Percentiles rank a stretch among this genome's conserved stretches.
These are phyloP conservation scores for Rhododendron ovatum DNA, from an alignment of 148 eudicot species.

Conservation along the genomic window DNA sequence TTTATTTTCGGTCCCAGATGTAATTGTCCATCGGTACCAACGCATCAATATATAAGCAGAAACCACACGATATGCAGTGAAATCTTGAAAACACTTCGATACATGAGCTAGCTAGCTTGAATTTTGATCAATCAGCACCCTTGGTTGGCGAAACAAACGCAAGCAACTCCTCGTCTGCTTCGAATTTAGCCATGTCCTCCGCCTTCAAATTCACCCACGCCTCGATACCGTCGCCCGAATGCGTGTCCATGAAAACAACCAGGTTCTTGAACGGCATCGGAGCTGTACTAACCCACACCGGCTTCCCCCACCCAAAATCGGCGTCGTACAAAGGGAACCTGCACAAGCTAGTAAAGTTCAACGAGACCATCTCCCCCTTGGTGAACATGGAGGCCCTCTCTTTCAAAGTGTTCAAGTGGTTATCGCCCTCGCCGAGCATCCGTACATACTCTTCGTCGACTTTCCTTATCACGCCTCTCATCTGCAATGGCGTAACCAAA, in stretches of 20 bases:
- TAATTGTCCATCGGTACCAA: too few relatives aligned
- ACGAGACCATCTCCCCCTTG: conserved; percentile 12
- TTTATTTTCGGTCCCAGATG: too few relatives aligned
- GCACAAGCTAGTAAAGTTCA: conserved; percentile 22
- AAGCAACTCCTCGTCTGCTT: conserved; percentile 9
- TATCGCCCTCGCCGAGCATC: conserved; percentile 8
- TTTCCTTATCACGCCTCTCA: neutral
- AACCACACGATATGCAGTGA: neutral
- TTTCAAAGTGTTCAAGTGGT: conserved; percentile 10
- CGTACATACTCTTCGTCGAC: neutral
- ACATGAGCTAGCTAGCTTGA: neutral
- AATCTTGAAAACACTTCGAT: neutral
- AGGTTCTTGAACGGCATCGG: conserved; percentile 3
- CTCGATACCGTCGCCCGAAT: neutral
- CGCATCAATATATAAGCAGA: neutral
- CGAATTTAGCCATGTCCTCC: conserved; percentile 7
- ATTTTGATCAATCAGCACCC: neutral
- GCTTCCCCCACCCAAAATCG: conserved; percentile 39
- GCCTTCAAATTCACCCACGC: neutral
- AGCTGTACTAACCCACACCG: conserved; percentile 11
- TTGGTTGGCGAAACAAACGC: neutral
- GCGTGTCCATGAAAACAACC: conserved; percentile 8
- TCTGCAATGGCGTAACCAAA: neutral
- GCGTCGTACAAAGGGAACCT: conserved; percentile 20
- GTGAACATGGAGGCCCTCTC: neutral